These are phyloP conservation scores for Trifolium repens DNA, from an alignment of 306 rosid species.

Conservation along the genomic window DNA sequence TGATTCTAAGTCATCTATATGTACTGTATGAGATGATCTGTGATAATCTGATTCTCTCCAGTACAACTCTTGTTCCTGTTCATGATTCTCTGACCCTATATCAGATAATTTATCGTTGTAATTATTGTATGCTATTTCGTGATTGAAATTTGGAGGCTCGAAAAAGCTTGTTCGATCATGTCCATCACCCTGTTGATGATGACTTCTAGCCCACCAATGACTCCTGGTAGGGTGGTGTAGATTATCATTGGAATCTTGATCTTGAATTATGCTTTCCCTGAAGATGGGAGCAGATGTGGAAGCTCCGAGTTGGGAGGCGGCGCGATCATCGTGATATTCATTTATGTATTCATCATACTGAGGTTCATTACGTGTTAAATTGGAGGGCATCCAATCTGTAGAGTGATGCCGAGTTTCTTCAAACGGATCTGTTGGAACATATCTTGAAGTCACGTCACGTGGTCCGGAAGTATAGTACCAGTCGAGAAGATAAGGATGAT, in stretches of 20 bases:
- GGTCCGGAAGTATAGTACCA: slow-evolving; percentile 75
- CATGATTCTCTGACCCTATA: slow-evolving; percentile 66
- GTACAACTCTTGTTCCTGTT: slow-evolving; percentile 54
- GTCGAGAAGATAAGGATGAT: slow-evolving; percentile 77
- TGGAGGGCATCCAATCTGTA: slow-evolving; percentile 59
- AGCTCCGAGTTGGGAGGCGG: slow-evolving; percentile 61
- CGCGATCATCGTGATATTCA: slow-evolving; percentile 44
- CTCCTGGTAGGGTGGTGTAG: slow-evolving; percentile 43
- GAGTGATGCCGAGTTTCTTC: slow-evolving; percentile 48
- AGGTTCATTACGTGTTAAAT: slow-evolving; percentile 42
- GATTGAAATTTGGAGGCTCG: slow-evolving; percentile 82
- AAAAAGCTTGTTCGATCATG: slow-evolving; percentile 72
- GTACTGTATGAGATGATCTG: slow-evolving; percentile 48
- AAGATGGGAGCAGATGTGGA: slow-evolving; percentile 68
- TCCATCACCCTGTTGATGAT: slow-evolving; percentile 3
- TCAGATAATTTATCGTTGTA: slow-evolving; percentile 55
- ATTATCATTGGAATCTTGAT: slow-evolving; percentile 41
- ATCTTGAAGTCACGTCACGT: slow-evolving; percentile 33
- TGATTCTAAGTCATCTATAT: slow-evolving; percentile 59
- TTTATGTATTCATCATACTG: slow-evolving; percentile 50
- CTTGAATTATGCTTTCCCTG: slow-evolving; percentile 58
- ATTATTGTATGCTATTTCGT: slow-evolving; percentile 39
- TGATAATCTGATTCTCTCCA: slow-evolving; percentile 46
- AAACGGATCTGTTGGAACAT: slow-evolving; percentile 47
- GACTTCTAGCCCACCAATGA: slow-evolving; percentile 87